Evolutionary conservation across 192 early-diverging fungal species (phyloP), one percentile per base, ranked within the genome.

Genomic region (Coemansia sp.): DNA sequence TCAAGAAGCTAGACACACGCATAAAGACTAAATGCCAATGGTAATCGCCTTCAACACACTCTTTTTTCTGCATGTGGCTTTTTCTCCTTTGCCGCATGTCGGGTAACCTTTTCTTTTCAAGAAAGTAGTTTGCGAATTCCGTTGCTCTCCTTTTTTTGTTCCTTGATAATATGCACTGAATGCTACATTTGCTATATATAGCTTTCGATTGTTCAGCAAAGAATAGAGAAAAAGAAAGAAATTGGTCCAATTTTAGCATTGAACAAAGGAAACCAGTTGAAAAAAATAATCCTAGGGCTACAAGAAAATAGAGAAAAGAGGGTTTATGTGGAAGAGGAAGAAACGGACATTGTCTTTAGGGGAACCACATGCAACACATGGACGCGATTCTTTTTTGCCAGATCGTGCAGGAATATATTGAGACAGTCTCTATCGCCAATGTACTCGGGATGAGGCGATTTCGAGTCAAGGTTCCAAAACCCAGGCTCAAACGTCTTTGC

Each of bases 391-490:
- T 71, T 71, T 47, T 76, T 72, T 42, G 46, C 52, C 54, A 81
- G 36, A 11, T 70, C 58, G 4, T 52, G 54, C 59, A 81, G 41
- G 56, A 67, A 76, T n/a, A 4, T 41, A 32, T 81, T 72, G n/a
- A 81, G 71, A 41, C 46, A n/a, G 2, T 58, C 41, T 51, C 67
- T 47, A 26, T 64, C 67, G 41, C 78, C 78, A 61, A 81, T 73
- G 46, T 69, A 66, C 61, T 81, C 73, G 3, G 78, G 78, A 51
- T 69, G 61, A n/a, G 55, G 41, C 5, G 73, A 40, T 48, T 76
- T 81, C 4, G 78, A 81, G 37, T 81, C 78, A 40, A 81, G 49
- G 67, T 81, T 81, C 78, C 78, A 81, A 46, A 81, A 81, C 2
- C 78, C 78, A 9, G 73, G 70, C n/a, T 72, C 67, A 40, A 57